These are phyloP conservation scores for Phoma herbarum DNA, from an alignment of 2,329 filamentous ascomycete species.

Conservation along the genomic window DNA sequence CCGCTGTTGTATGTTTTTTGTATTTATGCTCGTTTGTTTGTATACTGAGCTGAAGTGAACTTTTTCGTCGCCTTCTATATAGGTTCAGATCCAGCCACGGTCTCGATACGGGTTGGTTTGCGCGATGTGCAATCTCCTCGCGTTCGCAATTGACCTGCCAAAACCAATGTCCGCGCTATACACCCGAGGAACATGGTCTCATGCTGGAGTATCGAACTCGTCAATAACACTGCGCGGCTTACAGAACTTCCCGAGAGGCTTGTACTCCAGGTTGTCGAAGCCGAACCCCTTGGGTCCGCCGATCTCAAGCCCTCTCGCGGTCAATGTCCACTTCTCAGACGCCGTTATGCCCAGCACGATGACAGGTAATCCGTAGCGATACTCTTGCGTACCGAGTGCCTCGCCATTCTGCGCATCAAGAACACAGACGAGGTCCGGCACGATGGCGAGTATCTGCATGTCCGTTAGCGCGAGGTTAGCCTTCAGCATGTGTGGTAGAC, in stretches of 20 bases:
- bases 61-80: too few relatives aligned
- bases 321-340: constrained; percentile 63
- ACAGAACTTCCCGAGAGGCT: constrained; percentile 60
- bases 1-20: too few relatives aligned
- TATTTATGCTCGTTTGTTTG: too few relatives aligned
- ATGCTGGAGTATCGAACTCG: constrained; percentile 50
- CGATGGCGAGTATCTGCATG: constrained; percentile 54
- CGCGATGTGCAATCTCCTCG: too few relatives aligned
- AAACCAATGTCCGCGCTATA: too few relatives aligned
- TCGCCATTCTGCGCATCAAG: constrained; percentile 59
- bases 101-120: too few relatives aligned
- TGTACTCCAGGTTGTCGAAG: constrained; percentile 59
- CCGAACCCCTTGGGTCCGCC: constrained; percentile 62
- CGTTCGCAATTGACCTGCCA: too few relatives aligned
- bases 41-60: too few relatives aligned
- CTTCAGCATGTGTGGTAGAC: too few relatives aligned
- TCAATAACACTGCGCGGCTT: constrained; percentile 64
- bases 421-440: constrained; percentile 61
- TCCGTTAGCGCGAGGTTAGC: too few relatives aligned
- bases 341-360: constrained; percentile 63
- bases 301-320: constrained; percentile 49
- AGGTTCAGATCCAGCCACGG: too few relatives aligned
- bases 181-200: too few relatives aligned
- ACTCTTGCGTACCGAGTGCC: constrained; percentile 63
- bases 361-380: constrained; percentile 62